A percentile compares a stretch with the other conserved stretches of the same genome.
Conservation (phyloP, 2,329 filamentous ascomycete species). For the Leptographium procerum region DNA sequence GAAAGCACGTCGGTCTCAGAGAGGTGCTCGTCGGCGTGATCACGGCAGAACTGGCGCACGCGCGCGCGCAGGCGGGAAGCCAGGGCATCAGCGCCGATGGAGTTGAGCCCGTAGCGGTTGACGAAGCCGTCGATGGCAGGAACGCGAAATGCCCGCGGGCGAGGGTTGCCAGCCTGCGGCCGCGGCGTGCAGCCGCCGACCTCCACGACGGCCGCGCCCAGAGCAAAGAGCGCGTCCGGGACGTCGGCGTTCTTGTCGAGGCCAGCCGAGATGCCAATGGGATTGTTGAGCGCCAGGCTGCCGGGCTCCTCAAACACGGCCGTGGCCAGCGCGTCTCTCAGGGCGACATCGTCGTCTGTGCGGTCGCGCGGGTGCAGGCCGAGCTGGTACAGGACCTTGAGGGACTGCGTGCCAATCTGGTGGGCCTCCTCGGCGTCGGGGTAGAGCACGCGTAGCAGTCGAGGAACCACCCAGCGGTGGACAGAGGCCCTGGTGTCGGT, state of each 20-base stretch:
- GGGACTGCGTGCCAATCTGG: slow-evolving; percentile 57
- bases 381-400: slow-evolving; percentile 63
- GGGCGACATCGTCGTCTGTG: slow-evolving; percentile 27
- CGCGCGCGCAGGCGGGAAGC: slow-evolving; percentile 68
- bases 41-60: slow-evolving; percentile 64
- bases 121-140: slow-evolving; percentile 77
- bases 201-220: slow-evolving; percentile 81
- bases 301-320: slow-evolving; percentile 44
- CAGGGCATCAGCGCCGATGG: slow-evolving; percentile 76
- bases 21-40: slow-evolving; percentile 42
- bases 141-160: slow-evolving; percentile 78
- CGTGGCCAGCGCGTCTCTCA: slow-evolving; percentile 27
- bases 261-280: slow-evolving; percentile 88
- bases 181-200: slow-evolving; percentile 81
- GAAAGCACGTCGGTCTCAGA: slow-evolving; percentile 65
- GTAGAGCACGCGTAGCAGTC: slow-evolving; percentile 51
- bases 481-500: slow-evolving; percentile 63
- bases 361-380: slow-evolving; percentile 77
- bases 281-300: slow-evolving; percentile 66
- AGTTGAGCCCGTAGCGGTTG: slow-evolving; percentile 94
- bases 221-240: slow-evolving; percentile 69
- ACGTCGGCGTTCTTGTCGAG: slow-evolving; percentile 92
- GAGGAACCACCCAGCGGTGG: slow-evolving; percentile 58
- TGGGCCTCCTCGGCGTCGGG: slow-evolving; percentile 88
- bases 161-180: slow-evolving; percentile 81